Conservation (phyloP, 2,329 filamentous ascomycete genomes). For the Penicillium brasilianum region DNA sequence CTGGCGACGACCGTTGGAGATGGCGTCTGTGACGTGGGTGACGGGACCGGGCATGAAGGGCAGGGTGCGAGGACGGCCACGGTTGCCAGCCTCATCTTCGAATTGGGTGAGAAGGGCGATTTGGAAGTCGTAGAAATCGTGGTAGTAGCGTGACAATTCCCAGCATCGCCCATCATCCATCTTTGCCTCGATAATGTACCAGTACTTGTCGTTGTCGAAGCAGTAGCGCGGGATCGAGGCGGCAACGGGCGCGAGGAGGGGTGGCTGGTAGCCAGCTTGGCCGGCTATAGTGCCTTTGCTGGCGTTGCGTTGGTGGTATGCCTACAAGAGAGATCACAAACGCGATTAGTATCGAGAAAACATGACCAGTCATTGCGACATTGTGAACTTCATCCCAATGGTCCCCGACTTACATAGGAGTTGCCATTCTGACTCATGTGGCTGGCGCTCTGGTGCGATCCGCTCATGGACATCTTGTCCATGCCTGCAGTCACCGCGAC, state of each 20-base stretch:
- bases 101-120: slow-evolving; percentile 92
- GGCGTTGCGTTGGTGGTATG: slow-evolving; percentile 46
- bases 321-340: slow-evolving; percentile 22
- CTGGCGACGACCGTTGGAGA: slow-evolving; percentile 88
- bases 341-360: not conserved
- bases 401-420: slow-evolving; percentile 52
- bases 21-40: slow-evolving; percentile 96
- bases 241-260: slow-evolving; percentile 73
- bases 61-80: slow-evolving; percentile 76
- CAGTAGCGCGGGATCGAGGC: slow-evolving; percentile 91
- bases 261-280: slow-evolving; percentile 48
- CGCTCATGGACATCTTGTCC: slow-evolving; percentile 78
- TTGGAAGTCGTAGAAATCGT: slow-evolving; percentile 99
- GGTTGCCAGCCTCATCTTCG: slow-evolving; percentile 89
- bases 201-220: slow-evolving; percentile 97
- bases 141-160: slow-evolving; percentile 93
- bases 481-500: slow-evolving; percentile 71
- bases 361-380: not conserved
- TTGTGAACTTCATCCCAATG: not conserved
- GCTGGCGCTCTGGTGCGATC: slow-evolving; percentile 52
- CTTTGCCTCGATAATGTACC: slow-evolving; percentile 93
- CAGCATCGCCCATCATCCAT: slow-evolving; percentile 90
- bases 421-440: slow-evolving; percentile 58
- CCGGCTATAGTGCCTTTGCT: slow-evolving; percentile 42
- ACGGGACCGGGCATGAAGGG: slow-evolving; percentile 99